A percentile compares a stretch with the other conserved stretches of the same genome.
Conservation (phyloP, 495 filamentous ascomycete species). For the Penicillium cosmopolitanum region DNA sequence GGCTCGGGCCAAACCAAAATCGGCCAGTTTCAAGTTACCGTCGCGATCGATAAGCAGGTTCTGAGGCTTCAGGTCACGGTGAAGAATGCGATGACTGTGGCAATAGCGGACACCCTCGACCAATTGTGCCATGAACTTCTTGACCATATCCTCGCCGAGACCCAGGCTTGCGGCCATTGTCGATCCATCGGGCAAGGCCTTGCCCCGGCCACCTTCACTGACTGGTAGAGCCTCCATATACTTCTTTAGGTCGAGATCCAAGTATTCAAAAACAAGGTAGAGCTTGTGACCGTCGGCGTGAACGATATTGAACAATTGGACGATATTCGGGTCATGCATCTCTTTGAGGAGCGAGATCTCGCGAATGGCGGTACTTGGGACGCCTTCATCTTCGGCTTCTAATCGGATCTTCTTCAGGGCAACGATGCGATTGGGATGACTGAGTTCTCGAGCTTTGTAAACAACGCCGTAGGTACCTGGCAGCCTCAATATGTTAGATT, state of each 20-base stretch:
- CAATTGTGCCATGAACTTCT: conserved; percentile 96
- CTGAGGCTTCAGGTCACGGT: conserved; percentile 97
- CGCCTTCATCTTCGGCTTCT: conserved; percentile 95
- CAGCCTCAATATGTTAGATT: conserved; percentile 14
- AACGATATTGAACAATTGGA: conserved; percentile 89
- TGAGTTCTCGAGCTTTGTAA: conserved; percentile 87
- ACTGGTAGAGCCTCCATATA: conserved; percentile 98
- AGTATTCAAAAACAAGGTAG: conserved; percentile 92
- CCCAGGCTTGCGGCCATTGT: conserved; percentile 71
- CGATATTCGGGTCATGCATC: conserved; percentile 95
- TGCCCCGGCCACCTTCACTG: conserved; percentile 86
- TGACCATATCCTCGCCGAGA: conserved; percentile 87
- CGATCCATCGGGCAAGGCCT: conserved; percentile 81
- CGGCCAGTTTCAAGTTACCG: conserved; percentile 94
- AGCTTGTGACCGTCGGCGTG: conserved; percentile 97
- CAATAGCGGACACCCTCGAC: conserved; percentile 92
- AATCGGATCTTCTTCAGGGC: conserved; percentile 98
- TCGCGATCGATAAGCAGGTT: conserved; percentile 94
- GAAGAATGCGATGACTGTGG: conserved; percentile 91
- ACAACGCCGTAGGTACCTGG: conserved; percentile 91
- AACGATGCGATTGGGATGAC: conserved; percentile 78
- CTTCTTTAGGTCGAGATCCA: conserved; percentile 94
- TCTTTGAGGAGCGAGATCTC: conserved; percentile 97
- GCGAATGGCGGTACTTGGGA: conserved; percentile 94
- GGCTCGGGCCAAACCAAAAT: conserved; percentile 95